Conservation (phyloP, 352 stramenopile genomes). For the Phytophthora boehmeriae region DNA sequence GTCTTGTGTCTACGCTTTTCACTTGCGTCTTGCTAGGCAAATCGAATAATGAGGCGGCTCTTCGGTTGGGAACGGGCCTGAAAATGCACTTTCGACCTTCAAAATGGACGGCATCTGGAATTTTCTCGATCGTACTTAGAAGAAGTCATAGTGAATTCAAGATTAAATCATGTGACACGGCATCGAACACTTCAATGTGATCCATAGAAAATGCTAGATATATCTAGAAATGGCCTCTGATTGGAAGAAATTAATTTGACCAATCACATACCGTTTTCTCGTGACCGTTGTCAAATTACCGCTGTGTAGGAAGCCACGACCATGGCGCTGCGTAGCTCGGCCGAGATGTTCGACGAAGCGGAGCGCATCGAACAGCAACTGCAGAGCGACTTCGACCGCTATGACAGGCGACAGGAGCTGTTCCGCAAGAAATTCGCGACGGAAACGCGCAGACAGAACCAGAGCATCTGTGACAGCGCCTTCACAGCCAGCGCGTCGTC, state of each 20-base stretch:
- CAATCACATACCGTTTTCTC: neutral
- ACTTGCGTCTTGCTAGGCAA: slow-evolving; percentile 26
- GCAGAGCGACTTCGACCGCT: slow-evolving; percentile 44
- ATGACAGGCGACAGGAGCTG: slow-evolving; percentile 51
- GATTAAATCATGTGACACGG: slow-evolving; percentile 22
- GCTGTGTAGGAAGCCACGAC: neutral
- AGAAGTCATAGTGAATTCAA: slow-evolving; percentile 21
- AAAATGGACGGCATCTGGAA: slow-evolving; percentile 16
- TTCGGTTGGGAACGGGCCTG: too few relatives aligned
- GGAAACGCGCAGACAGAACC: slow-evolving; percentile 55
- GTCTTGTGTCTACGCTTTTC: slow-evolving; percentile 18
- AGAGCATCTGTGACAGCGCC: slow-evolving; percentile 50
- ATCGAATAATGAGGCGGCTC: slow-evolving; percentile 40
- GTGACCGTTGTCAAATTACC: neutral
- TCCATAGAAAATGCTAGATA: slow-evolving; percentile 11
- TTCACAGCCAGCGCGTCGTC: slow-evolving; percentile 31
- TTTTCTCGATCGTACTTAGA: slow-evolving; percentile 40
- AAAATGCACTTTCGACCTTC: neutral
- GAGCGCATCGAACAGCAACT: slow-evolving; percentile 41
- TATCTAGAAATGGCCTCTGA: slow-evolving; percentile 1
- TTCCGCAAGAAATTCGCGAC: slow-evolving; percentile 64
- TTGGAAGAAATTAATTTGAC: neutral
- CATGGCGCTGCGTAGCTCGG: slow-evolving; percentile 27
- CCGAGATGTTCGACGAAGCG: slow-evolving; percentile 59
- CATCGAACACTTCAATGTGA: slow-evolving; percentile 25